Conservation (phyloP, 2,329 filamentous ascomycete genomes). For the Akanthomyces uredinophilus region DNA sequence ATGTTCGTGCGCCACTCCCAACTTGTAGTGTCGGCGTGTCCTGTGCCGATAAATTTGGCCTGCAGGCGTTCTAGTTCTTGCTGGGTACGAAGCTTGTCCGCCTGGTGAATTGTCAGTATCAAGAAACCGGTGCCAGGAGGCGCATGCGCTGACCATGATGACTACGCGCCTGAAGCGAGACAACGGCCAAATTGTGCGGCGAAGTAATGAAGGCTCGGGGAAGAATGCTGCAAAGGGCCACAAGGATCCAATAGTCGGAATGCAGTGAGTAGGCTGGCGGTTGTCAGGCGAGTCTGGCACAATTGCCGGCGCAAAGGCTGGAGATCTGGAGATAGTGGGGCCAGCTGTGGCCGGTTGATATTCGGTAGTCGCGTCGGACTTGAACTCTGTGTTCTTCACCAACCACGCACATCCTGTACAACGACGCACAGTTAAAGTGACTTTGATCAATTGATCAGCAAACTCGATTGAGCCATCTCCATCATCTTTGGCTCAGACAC, state of each 20-base stretch:
- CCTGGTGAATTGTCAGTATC: slow-evolving; percentile 41
- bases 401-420: neutral
- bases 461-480: neutral
- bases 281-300: neutral
- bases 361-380: slow-evolving; percentile 11
- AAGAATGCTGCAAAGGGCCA: neutral
- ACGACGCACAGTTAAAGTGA: neutral
- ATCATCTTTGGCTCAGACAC: neutral
- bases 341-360: neutral
- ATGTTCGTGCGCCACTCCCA: slow-evolving; percentile 98
- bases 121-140: neutral
- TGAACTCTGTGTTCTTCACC: neutral
- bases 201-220: too few relatives aligned
- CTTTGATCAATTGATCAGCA: neutral
- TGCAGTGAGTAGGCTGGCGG: neutral
- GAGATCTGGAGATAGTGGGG: slow-evolving; percentile 12
- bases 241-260: neutral
- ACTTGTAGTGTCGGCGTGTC: slow-evolving; percentile 92
- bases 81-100: slow-evolving; percentile 95
- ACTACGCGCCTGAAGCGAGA: neutral
- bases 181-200: neutral
- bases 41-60: slow-evolving; percentile 91
- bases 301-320: neutral
- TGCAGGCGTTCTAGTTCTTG: slow-evolving; percentile 97
- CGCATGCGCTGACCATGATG: slow-evolving; percentile 22